These are phyloP conservation scores for Helichrysum umbraculigerum DNA, from an alignment of 129 eudicot species.

Conservation along the genomic window DNA sequence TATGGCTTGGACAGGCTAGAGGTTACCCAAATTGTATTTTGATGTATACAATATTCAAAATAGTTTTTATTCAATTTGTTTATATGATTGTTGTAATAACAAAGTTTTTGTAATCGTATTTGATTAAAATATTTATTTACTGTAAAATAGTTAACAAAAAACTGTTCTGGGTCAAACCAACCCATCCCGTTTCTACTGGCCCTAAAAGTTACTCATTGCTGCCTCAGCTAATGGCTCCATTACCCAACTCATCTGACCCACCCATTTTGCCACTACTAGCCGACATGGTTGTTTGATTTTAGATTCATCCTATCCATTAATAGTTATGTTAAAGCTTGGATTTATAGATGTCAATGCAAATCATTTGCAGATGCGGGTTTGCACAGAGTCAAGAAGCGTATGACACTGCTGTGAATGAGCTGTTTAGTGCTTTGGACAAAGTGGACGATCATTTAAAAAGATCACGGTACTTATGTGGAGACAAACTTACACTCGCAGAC, in stretches of 20 bases:
- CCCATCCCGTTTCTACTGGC: too few relatives aligned
- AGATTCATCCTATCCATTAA: background rate
- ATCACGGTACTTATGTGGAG: conserved; percentile 82
- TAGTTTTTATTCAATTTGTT: too few relatives aligned
- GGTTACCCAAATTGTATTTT: background rate
- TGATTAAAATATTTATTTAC: too few relatives aligned
- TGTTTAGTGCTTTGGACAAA: conserved; percentile 63
- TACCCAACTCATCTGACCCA: background rate
- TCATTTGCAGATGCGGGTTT: conserved; percentile 78
- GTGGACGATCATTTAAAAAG: conserved; percentile 71
- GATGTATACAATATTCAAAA: too few relatives aligned
- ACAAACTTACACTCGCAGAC: conserved; percentile 81
- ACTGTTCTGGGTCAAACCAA: too few relatives aligned
- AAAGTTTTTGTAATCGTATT: too few relatives aligned
- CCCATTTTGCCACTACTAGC: background rate
- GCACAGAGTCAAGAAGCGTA: conserved; percentile 98
- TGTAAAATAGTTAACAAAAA: too few relatives aligned
- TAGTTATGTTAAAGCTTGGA: conserved; percentile 2
- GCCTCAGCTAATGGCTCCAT: background rate
- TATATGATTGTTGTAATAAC: too few relatives aligned
- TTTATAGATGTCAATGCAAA: conserved; percentile 17
- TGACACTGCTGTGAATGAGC: conserved; percentile 66
- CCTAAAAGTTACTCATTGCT: too few relatives aligned
- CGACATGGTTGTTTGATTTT: conserved; percentile 3
- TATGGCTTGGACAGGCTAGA: background rate